Evolutionary conservation across 495 filamentous ascomycete genomes (phyloP).

Genomic region (Barbatosphaeria neglecta): DNA sequence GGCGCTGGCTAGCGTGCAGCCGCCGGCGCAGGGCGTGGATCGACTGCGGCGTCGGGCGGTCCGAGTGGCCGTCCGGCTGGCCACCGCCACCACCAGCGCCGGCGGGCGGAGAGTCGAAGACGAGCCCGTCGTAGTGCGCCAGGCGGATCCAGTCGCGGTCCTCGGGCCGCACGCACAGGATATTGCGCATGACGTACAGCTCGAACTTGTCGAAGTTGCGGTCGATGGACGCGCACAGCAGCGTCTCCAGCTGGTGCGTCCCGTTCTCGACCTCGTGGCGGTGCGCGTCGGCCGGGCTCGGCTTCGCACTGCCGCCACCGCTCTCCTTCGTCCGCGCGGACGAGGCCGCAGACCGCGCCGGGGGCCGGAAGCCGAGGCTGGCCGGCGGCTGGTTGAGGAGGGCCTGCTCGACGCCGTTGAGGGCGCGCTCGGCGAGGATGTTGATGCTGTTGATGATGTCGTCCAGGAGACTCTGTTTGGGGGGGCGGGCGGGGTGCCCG

Average conservation of each 20-base stretch:
- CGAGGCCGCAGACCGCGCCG: conserved; percentile 14
- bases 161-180: conserved; percentile 61
- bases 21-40: conserved; percentile 62
- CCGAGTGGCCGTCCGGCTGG: conserved; percentile 11
- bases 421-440: conserved; percentile 72
- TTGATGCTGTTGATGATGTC: conserved; percentile 96
- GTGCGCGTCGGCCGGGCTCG: conserved; percentile 41
- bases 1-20: conserved; percentile 66
- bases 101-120: conserved; percentile 6
- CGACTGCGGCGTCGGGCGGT: conserved; percentile 48
- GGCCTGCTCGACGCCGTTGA: conserved; percentile 71
- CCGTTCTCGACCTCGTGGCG: conserved; percentile 80
- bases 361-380: conserved; percentile 58
- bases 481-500: not conserved
- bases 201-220: conserved; percentile 97
- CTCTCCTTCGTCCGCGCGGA: too few species aligned
- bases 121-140: conserved; percentile 64
- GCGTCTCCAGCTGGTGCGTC: conserved; percentile 82
- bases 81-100: not conserved
- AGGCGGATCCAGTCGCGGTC: conserved; percentile 67
- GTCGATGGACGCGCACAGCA: conserved; percentile 89
- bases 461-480: conserved; percentile 88
- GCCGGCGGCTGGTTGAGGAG: conserved; percentile 60
- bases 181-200: conserved; percentile 80
- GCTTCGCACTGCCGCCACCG: conserved; percentile 30